Conservation (phyloP, 768 basidiomycete species). For the Crassisporium funariophilum region DNA sequence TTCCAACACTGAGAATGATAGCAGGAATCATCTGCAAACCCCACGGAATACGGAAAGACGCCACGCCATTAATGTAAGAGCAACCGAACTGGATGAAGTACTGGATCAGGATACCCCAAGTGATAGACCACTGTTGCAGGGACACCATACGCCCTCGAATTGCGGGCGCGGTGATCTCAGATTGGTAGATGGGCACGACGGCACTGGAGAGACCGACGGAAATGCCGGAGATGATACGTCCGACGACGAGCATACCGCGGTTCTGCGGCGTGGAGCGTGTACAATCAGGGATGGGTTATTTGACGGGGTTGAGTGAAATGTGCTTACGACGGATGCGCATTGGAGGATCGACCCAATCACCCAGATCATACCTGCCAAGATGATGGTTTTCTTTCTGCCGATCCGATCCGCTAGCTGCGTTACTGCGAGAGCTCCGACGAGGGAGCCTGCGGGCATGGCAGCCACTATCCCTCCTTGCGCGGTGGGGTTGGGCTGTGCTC, state of each 20-base stretch:
- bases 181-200: conserved; percentile 75
- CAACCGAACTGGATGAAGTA: conserved; percentile 79
- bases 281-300: conserved; percentile 4
- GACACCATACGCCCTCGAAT: conserved; percentile 79
- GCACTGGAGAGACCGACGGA: conserved; percentile 69
- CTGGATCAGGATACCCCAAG: conserved; percentile 77
- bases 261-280: conserved; percentile 38
- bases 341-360: conserved; percentile 74
- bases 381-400: conserved; percentile 68
- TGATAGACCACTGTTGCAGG: conserved; percentile 79
- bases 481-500: conserved; percentile 46
- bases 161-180: conserved; percentile 68
- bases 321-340: conserved; percentile 52
- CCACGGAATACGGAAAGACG: conserved; percentile 83
- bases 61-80: conserved; percentile 68
- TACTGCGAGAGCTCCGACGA: conserved; percentile 66
- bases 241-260: conserved; percentile 74
- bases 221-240: conserved; percentile 67
- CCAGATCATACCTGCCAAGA: conserved; percentile 70
- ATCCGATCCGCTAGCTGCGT: conserved; percentile 63
- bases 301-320: conserved; percentile 1
- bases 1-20: conserved; percentile 65
- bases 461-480: conserved; percentile 78
- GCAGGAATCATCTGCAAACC: conserved; percentile 81
- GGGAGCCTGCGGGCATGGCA: conserved; percentile 75